Conservation (phyloP, 176 grass and related monocot genomes). For the Puccinellia tenuiflora region DNA sequence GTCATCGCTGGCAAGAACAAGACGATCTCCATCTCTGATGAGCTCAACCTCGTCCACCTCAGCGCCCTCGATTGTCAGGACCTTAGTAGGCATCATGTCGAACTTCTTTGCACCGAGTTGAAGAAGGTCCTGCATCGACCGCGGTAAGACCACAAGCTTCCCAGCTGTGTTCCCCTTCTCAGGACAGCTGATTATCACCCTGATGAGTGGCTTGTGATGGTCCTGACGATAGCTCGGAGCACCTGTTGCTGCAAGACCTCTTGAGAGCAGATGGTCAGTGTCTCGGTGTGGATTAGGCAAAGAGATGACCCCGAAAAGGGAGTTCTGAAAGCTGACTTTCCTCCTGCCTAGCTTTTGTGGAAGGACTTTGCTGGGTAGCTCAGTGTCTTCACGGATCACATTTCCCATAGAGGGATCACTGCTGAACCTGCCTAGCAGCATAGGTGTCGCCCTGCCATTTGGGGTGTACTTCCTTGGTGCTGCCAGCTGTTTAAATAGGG, state of each 20-base stretch:
- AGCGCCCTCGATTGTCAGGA: slow-evolving; percentile 56
- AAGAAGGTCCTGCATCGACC: slow-evolving; percentile 61
- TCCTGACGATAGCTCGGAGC: background rate
- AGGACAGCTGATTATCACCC: slow-evolving; percentile 73
- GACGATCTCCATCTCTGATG: slow-evolving; percentile 79
- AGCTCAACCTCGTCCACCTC: slow-evolving; percentile 78
- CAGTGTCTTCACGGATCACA: slow-evolving; percentile 10
- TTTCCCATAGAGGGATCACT: slow-evolving; percentile 57
- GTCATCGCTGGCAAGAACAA: slow-evolving; percentile 50
- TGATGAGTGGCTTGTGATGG: background rate
- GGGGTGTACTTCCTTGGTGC: background rate
- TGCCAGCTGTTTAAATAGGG: slow-evolving; percentile 42
- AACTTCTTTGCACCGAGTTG: slow-evolving; percentile 62
- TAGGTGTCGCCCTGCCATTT: background rate
- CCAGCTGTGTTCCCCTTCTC: slow-evolving; percentile 35
- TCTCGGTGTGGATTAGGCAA: slow-evolving; percentile 31
- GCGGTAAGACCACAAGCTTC: slow-evolving; percentile 70
- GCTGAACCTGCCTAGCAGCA: slow-evolving; percentile 44
- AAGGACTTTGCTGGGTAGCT: slow-evolving; percentile 5
- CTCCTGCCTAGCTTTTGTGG: slow-evolving; percentile 21
- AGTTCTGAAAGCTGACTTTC: slow-evolving; percentile 78
- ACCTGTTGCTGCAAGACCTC: background rate
- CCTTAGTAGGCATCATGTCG: slow-evolving; percentile 36
- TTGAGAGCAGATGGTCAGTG: slow-evolving; percentile 1
- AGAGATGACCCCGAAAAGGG: slow-evolving; percentile 68